phyloP scores from a whole-genome alignment of 108 stramenopile species.

The Hondaea fermentalgiana region DNA sequence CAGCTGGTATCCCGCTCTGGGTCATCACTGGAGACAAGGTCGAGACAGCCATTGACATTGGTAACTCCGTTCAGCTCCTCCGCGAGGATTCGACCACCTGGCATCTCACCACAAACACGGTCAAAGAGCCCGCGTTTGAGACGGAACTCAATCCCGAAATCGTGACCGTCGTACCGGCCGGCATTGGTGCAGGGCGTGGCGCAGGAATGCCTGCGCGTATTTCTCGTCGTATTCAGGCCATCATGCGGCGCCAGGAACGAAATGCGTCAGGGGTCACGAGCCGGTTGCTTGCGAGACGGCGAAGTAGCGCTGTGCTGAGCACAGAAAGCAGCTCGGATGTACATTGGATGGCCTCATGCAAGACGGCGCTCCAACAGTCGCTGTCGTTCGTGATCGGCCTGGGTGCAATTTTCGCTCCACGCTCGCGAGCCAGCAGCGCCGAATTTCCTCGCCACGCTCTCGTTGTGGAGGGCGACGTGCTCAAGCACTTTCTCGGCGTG shows the following conservation, averaged over 20 bases:
- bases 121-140: background rate
- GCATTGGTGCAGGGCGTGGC: background rate
- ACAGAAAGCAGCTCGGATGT: too few species aligned
- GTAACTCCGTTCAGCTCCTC: constrained; percentile 76
- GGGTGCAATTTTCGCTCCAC: background rate
- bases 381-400: too few species aligned
- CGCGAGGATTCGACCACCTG: background rate
- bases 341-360: too few species aligned
- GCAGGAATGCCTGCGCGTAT: too few species aligned
- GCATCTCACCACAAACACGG: background rate
- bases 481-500: constrained; percentile 68
- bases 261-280: too few species aligned
- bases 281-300: too few species aligned
- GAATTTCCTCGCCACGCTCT: constrained; percentile 46
- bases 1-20: constrained; percentile 90
- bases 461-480: constrained; percentile 78
- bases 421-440: background rate
- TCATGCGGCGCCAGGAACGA: too few species aligned
- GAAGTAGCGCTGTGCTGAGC: too few species aligned
- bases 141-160: too few species aligned
- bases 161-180: background rate
- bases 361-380: too few species aligned
- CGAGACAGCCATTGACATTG: constrained; percentile 96
- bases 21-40: constrained; percentile 96
- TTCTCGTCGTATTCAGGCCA: too few species aligned